These are phyloP conservation scores for Chiua virens DNA, from an alignment of 768 basidiomycete species.

Conservation along the genomic window DNA sequence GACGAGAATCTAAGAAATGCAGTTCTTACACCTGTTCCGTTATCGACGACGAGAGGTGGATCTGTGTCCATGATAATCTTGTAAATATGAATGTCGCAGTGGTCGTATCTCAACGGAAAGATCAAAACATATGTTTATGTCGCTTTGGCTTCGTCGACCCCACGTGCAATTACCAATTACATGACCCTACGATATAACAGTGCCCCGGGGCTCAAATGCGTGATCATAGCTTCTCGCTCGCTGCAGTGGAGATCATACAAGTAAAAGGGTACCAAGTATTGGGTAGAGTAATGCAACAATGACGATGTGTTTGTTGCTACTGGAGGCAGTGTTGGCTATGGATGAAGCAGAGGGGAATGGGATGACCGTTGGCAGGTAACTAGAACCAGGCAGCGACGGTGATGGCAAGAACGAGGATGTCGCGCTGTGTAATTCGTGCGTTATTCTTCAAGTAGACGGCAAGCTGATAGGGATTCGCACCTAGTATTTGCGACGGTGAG, in stretches of 20 bases:
- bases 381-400: constrained; percentile 23
- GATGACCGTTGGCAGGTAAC: constrained; percentile 16
- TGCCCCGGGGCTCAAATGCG: not conserved
- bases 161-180: not conserved
- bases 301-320: constrained; percentile 7
- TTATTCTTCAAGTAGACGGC: not conserved
- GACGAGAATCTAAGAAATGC: constrained; percentile 1
- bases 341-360: constrained; percentile 8
- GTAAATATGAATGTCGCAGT: not conserved
- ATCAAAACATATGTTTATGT: constrained; percentile 18
- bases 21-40: constrained; percentile 80
- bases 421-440: constrained; percentile 11
- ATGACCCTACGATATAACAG: not conserved
- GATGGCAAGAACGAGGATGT: constrained; percentile 29
- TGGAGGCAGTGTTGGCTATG: not conserved
- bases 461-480: constrained; percentile 22
- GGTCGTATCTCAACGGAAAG: not conserved
- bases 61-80: constrained; percentile 28
- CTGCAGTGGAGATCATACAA: constrained; percentile 12
- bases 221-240: not conserved
- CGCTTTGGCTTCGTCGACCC: constrained; percentile 14
- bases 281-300: constrained; percentile 16
- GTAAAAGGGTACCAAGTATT: constrained; percentile 10
- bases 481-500: constrained; percentile 38
- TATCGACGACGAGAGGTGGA: constrained; percentile 76